A percentile compares a stretch with the other conserved stretches of the same genome.
These are phyloP conservation scores for Achlya hypogyna DNA, from an alignment of 352 stramenopile genomes.

Conservation along the genomic window DNA sequence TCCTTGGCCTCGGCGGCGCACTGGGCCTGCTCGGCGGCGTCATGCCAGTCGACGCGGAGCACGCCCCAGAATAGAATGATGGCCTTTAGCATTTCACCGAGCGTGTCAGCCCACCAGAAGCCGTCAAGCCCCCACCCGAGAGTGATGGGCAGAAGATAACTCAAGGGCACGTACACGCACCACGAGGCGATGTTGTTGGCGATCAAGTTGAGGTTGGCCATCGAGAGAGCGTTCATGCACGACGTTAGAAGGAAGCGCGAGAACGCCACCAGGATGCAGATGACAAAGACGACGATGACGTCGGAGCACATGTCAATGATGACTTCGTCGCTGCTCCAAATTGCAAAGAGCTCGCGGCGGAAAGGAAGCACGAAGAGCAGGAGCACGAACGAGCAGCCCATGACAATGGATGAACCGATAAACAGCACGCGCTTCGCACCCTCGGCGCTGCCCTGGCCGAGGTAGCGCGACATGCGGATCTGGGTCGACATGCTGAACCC, in stretches of 20 bases:
- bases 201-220: conserved; percentile 37
- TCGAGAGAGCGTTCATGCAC: conserved; percentile 36
- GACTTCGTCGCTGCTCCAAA: conserved; percentile 38
- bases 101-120: conserved; percentile 43
- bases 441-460: conserved; percentile 34
- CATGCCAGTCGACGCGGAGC: conserved; percentile 36
- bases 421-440: conserved; percentile 38
- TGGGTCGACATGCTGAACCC: conserved; percentile 41
- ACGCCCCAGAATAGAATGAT: conserved; percentile 38
- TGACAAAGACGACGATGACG: conserved; percentile 34
- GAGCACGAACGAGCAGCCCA: conserved; percentile 29
- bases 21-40: conserved; percentile 29
- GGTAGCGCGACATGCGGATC: conserved; percentile 44
- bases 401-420: conserved; percentile 31
- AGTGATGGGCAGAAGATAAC: conserved; percentile 38
- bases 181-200: conserved; percentile 47
- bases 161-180: conserved; percentile 38
- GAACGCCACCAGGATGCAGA: conserved; percentile 44
- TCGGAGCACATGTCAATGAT: conserved; percentile 38
- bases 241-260: conserved; percentile 37
- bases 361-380: conserved; percentile 29
- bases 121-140: conserved; percentile 35
- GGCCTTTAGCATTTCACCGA: conserved; percentile 39
- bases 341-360: conserved; percentile 31
- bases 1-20: conserved; percentile 28